Evolutionary conservation across 2,329 filamentous ascomycete species (phyloP).

Genomic region (Fusarium sp.): DNA sequence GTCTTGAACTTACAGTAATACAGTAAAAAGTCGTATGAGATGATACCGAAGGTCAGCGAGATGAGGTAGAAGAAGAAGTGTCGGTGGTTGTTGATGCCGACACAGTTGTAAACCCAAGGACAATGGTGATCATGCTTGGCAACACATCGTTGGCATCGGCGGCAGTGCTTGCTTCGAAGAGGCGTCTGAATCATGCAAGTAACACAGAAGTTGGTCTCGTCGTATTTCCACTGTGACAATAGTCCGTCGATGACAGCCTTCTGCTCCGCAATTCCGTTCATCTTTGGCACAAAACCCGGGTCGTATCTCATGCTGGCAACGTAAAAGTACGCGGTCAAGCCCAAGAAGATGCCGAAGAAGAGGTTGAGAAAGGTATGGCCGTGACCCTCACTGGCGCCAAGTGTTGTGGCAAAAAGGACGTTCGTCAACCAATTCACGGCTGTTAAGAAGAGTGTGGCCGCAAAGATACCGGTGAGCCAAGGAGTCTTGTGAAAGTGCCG

Average conservation of each 20-base stretch:
- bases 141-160: slow-evolving; percentile 88
- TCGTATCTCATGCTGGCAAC: slow-evolving; percentile 85
- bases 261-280: slow-evolving; percentile 88
- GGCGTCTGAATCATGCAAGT: slow-evolving; percentile 94
- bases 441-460: slow-evolving; percentile 83
- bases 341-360: slow-evolving; percentile 71
- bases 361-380: slow-evolving; percentile 79
- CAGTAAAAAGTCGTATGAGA: slow-evolving; percentile 75
- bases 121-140: slow-evolving; percentile 98
- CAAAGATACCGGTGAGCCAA: slow-evolving; percentile 93
- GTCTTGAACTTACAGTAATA: slow-evolving; percentile 70
- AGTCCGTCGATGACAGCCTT: slow-evolving; percentile 89
- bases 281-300: slow-evolving; percentile 92
- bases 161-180: slow-evolving; percentile 94
- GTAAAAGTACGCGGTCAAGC: slow-evolving; percentile 86
- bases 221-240: slow-evolving; percentile 85
- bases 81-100: slow-evolving; percentile 94
- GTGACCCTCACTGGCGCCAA: slow-evolving; percentile 26
- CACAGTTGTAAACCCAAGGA: slow-evolving; percentile 97
- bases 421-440: slow-evolving; percentile 78
- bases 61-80: slow-evolving; percentile 94
- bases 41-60: slow-evolving; percentile 77
- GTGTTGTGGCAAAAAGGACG: slow-evolving; percentile 53
- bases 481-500: slow-evolving; percentile 93
- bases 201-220: slow-evolving; percentile 93